Evolutionary conservation across 2,329 filamentous ascomycete genomes (phyloP).

Genomic region (Colletotrichum camelliae): DNA sequence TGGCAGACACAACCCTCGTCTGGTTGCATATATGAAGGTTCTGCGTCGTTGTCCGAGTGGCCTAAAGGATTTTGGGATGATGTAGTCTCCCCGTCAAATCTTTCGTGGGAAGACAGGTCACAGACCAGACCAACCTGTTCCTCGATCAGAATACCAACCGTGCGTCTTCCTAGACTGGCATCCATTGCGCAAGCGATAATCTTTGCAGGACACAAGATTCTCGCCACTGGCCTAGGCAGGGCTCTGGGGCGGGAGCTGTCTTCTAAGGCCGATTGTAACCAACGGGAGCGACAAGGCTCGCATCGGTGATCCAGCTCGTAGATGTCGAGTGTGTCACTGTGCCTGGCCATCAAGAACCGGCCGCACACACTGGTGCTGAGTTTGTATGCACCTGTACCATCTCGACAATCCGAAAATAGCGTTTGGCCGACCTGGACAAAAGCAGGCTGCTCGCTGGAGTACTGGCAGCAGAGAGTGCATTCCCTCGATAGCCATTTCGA

Average conservation of each 20-base stretch:
- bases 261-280: background rate
- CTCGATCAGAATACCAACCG: constrained; percentile 64
- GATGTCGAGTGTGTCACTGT: constrained; percentile 59
- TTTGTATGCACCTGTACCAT: background rate
- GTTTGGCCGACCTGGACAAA: constrained; percentile 38
- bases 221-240: constrained; percentile 50
- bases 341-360: constrained; percentile 60
- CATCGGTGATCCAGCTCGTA: constrained; percentile 52
- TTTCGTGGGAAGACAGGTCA: constrained; percentile 45
- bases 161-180: constrained; percentile 57
- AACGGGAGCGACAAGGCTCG: constrained; percentile 11
- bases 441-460: constrained; percentile 18
- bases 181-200: constrained; percentile 69
- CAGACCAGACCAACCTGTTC: constrained; percentile 67
- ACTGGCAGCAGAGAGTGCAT: constrained; percentile 30
- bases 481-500: constrained; percentile 48
- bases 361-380: constrained; percentile 58
- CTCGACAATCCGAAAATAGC: constrained; percentile 38
- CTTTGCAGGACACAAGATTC: constrained; percentile 58
- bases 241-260: constrained; percentile 22
- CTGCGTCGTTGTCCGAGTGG: background rate
- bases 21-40: background rate
- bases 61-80: background rate
- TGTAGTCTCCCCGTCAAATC: background rate
- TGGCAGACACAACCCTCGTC: constrained; percentile 28